Percentiles rank a stretch among this genome's conserved stretches.
phyloP scores from a whole-genome alignment of 2,329 filamentous ascomycete species.

The Remersonia thermophila region DNA sequence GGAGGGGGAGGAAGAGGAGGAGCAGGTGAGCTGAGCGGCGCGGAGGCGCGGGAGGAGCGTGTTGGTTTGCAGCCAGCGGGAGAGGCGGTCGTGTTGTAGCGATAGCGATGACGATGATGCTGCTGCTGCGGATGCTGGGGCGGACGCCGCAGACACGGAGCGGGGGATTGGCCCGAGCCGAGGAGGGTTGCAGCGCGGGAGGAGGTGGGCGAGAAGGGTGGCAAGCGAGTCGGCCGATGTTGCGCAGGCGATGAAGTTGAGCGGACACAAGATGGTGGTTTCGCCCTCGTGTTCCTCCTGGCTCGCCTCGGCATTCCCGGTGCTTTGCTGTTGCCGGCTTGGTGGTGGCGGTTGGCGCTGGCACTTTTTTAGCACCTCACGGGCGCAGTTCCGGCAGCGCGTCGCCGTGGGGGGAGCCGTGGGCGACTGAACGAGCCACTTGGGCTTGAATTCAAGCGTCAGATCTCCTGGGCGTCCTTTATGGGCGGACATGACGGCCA shows the following conservation, averaged over 20 bases:
- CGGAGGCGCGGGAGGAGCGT: conserved; percentile 26
- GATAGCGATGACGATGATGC: no score
- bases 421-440: conserved; percentile 70
- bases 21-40: conserved; percentile 20
- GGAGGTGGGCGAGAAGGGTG: conserved; percentile 9
- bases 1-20: no score
- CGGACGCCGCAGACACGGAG: no score
- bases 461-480: conserved; percentile 19
- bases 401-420: conserved; percentile 50
- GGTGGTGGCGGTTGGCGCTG: no score
- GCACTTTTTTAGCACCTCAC: conserved; percentile 27
- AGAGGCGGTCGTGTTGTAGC: conserved; percentile 22
- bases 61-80: conserved; percentile 26
- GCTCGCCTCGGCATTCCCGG: neutral
- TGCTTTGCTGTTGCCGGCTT: no score
- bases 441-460: conserved; percentile 68
- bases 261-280: conserved; percentile 46
- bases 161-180: no score
- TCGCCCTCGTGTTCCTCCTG: conserved; percentile 13
- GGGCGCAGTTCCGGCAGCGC: conserved; percentile 65
- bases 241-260: conserved; percentile 39
- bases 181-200: conserved; percentile 16
- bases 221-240: conserved; percentile 9
- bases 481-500: no score
- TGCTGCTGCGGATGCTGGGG: no score